These are phyloP conservation scores for Biscutella auriculata DNA, from an alignment of 441 rosid genomes.

Conservation along the genomic window DNA sequence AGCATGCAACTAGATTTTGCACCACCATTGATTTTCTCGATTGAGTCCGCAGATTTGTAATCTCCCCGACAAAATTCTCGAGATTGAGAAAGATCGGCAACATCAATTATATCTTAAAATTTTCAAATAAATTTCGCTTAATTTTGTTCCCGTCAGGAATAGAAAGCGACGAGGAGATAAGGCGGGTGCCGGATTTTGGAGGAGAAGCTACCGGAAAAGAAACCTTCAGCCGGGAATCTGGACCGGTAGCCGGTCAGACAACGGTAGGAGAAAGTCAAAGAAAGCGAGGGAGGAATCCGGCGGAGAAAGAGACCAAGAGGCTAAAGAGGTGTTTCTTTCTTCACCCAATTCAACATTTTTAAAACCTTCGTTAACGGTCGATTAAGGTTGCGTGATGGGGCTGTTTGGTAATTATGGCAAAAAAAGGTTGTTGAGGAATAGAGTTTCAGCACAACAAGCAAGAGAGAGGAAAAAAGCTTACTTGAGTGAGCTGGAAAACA, in stretches of 20 bases:
- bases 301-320: slow-evolving; percentile 88
- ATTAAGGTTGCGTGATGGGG: no score
- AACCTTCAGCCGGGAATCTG: slow-evolving; percentile 31
- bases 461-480: slow-evolving; percentile 92
- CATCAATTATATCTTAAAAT: neutral
- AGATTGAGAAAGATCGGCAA: slow-evolving; percentile 19
- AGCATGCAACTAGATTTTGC: neutral
- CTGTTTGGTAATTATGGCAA: no score
- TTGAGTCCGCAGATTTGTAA: slow-evolving; percentile 2
- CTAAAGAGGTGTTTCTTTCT: slow-evolving; percentile 50
- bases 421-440: slow-evolving; percentile 75
- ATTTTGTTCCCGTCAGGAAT: slow-evolving; percentile 32
- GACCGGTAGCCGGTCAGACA: slow-evolving; percentile 28
- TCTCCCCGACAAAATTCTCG: slow-evolving; percentile 7
- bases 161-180: slow-evolving; percentile 94
- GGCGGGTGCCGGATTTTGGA: slow-evolving; percentile 85
- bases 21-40: slow-evolving; percentile 9
- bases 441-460: slow-evolving; percentile 96
- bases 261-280: slow-evolving; percentile 40
- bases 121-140: neutral
- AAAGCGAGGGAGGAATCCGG: slow-evolving; percentile 77
- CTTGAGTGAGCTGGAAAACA: slow-evolving; percentile 58
- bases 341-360: neutral
- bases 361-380: no score
- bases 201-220: slow-evolving; percentile 47